A percentile compares a stretch with the other conserved stretches of the same genome.
phyloP scores from a whole-genome alignment of 129 eudicot genomes.

The Mikania micrantha region DNA sequence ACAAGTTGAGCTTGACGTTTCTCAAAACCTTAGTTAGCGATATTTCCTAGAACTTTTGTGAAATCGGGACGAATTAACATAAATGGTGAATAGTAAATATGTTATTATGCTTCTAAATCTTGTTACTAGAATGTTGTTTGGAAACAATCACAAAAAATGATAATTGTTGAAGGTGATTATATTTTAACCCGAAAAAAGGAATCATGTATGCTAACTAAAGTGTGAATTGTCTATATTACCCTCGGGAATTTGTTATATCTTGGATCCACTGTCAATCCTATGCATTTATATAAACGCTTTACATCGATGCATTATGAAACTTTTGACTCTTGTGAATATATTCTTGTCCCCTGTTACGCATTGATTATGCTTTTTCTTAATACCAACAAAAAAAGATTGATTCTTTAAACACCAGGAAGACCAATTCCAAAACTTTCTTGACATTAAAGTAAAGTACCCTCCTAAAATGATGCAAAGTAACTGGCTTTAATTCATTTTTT shows the following conservation, averaged over 20 bases:
- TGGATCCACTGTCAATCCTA: neutral
- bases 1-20: too few relatives aligned
- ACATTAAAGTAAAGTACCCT: constrained; percentile 58
- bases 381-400: constrained; percentile 29
- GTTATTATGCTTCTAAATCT: neutral
- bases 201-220: neutral
- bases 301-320: neutral
- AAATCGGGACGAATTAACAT: neutral
- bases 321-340: constrained; percentile 3
- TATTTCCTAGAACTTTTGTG: neutral
- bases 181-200: neutral
- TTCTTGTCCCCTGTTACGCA: constrained; percentile 7
- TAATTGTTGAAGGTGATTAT: neutral
- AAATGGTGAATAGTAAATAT: neutral
- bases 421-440: constrained; percentile 29
- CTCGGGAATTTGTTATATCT: constrained; percentile 47
- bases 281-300: neutral
- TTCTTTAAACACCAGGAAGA: constrained; percentile 18
- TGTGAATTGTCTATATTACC: constrained; percentile 12
- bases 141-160: neutral
- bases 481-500: constrained; percentile 27
- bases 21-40: too few relatives aligned
- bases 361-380: constrained; percentile 23
- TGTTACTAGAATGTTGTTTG: neutral
- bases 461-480: constrained; percentile 35